Base-by-base conservation (phyloP, 139 green algal genomes). In the Gonium pectorale region DNA sequence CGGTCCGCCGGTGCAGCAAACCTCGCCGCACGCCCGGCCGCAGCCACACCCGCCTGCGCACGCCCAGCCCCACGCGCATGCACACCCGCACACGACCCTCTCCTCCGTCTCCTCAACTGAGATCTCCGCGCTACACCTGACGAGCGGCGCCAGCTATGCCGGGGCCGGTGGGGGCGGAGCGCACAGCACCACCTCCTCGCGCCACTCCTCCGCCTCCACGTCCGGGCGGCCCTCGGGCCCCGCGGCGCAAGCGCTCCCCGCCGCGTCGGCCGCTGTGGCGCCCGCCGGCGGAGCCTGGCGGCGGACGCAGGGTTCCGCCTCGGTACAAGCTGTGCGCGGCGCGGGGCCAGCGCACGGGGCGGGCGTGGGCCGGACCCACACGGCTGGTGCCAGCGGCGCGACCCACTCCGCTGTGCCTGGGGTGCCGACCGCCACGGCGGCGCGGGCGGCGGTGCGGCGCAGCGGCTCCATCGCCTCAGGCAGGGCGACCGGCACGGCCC, bases 61-160 rank as follows among this genome's bases (percentile, higher is more conserved):
- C 5, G 21, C 24, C 21, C 51, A 59, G 51, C 51, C 24, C 51
- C 26, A 59, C 51, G 21, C 21, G 51, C 51, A n/a, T n/a, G n/a
- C 51, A 22, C 51, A 59, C 51, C 2, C 26, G 51, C 7, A 19
- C 21, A 15, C 51, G 51, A n/a, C 60, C n/a, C 60, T n/a, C 11
- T 69, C 54, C 38, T 81, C 73, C 13, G 41, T n/a, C 27, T 81
- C 73, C 29, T 81, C 73, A 29, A 54, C 73, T 9, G 73, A 81
- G 27, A 81, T 35, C 56, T 54, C 33, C 19, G 35, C 51, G 17
- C 8, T 79, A 31, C 71, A 66, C 2, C 54, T 29, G 2, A 27
- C 27, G 11, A 56, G 73, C 73, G 54, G 11, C 38, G 73, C 38
- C 54, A 70, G 54, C 73, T 70, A 56, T 54, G 46, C 27, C 38